Evolutionary conservation across 768 basidiomycete genomes (phyloP).

Genomic region (Multifurca ochricompacta): DNA sequence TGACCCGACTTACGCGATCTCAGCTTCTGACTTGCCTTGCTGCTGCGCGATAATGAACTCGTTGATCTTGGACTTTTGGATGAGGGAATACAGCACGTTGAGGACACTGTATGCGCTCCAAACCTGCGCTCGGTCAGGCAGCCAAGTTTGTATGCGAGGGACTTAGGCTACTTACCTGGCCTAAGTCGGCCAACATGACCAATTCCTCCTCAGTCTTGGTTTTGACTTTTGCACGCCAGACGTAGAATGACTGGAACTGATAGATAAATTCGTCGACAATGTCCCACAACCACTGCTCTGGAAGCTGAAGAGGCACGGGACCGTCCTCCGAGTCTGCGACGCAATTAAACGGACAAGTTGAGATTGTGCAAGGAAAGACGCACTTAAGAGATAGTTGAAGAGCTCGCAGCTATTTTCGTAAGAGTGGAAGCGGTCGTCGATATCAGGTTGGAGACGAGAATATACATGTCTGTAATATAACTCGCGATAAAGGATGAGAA

Average conservation of each 20-base stretch:
- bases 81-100: slow-evolving; percentile 96
- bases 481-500: slow-evolving; percentile 94
- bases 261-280: slow-evolving; percentile 97
- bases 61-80: slow-evolving; percentile 94
- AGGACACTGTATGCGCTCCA: slow-evolving; percentile 99
- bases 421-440: slow-evolving; percentile 97
- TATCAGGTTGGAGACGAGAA: slow-evolving; percentile 87
- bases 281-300: slow-evolving; percentile 98
- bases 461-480: slow-evolving; percentile 94
- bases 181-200: slow-evolving; percentile 67
- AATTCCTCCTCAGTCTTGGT: slow-evolving; percentile 88
- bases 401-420: slow-evolving; percentile 97
- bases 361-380: slow-evolving; percentile 25
- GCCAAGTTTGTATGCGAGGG: neutral
- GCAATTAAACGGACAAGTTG: neutral
- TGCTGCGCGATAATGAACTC: slow-evolving; percentile 83
- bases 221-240: slow-evolving; percentile 81
- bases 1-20: slow-evolving; percentile 59
- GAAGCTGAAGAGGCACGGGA: slow-evolving; percentile 87
- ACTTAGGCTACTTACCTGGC: slow-evolving; percentile 34
- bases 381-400: slow-evolving; percentile 95
- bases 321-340: slow-evolving; percentile 75
- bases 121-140: slow-evolving; percentile 40
- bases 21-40: slow-evolving; percentile 71
- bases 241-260: slow-evolving; percentile 94